Evolutionary conservation across 2,329 filamentous ascomycete species (phyloP).

Genomic region (Thelonectria rubi): DNA sequence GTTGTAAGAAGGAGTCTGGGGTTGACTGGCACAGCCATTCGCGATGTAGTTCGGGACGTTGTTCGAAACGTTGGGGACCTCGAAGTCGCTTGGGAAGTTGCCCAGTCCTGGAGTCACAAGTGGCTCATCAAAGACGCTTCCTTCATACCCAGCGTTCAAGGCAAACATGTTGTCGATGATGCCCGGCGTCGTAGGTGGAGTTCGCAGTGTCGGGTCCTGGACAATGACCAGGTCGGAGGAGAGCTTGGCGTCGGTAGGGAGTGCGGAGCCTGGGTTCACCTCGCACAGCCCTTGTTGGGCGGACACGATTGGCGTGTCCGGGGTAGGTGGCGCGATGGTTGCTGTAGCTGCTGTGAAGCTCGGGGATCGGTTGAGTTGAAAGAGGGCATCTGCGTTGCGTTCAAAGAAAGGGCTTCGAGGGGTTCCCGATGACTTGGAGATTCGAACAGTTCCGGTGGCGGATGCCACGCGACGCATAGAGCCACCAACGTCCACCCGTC

Average conservation of each 20-base stretch:
- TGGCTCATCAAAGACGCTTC: constrained; percentile 56
- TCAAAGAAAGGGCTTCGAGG: constrained; percentile 54
- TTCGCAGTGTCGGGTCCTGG: constrained; percentile 59
- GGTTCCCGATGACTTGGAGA: constrained; percentile 45
- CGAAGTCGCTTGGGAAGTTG: constrained; percentile 57
- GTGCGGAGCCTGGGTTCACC: constrained; percentile 48
- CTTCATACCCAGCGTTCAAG: constrained; percentile 51
- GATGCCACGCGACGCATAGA: constrained; percentile 65
- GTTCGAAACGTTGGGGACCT: constrained; percentile 52
- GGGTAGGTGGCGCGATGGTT: constrained; percentile 59
- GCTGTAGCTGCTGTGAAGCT: constrained; percentile 49
- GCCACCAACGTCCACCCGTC: constrained; percentile 55
- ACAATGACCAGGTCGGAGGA: constrained; percentile 42
- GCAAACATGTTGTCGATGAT: constrained; percentile 54
- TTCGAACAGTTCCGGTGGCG: constrained; percentile 53
- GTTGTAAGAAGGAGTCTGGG: constrained; percentile 58
- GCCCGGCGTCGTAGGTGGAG: constrained; percentile 63
- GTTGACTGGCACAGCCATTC: constrained; percentile 53
- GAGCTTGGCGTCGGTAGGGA: constrained; percentile 46
- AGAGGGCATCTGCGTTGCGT: constrained; percentile 55
- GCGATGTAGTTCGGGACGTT: constrained; percentile 57
- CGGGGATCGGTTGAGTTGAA: constrained; percentile 56
- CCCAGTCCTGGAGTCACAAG: constrained; percentile 58
- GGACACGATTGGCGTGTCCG: constrained; percentile 57
- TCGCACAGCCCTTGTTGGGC: constrained; percentile 52